These are phyloP conservation scores for Leccinum subtestaceum DNA, from an alignment of 768 basidiomycete genomes.

Conservation along the genomic window DNA sequence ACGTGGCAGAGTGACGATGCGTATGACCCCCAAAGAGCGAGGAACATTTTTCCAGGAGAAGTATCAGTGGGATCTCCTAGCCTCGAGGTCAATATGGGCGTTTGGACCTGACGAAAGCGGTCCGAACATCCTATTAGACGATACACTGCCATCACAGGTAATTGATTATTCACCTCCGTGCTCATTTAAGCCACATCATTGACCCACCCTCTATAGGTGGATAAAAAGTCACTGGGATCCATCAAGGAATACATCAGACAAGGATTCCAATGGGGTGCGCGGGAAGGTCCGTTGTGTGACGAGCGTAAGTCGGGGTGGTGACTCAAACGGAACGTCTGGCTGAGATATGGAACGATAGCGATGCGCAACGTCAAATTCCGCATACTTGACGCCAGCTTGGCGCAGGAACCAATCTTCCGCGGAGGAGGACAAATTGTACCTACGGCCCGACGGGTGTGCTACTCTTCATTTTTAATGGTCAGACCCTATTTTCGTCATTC, in stretches of 20 bases:
- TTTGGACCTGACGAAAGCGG: slow-evolving; percentile 98
- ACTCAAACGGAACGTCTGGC: not conserved
- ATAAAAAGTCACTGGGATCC: slow-evolving; percentile 86
- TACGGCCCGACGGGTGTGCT: slow-evolving; percentile 97
- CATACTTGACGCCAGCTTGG: slow-evolving; percentile 86
- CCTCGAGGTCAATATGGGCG: slow-evolving; percentile 98
- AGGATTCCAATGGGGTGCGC: slow-evolving; percentile 98
- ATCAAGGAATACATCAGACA: slow-evolving; percentile 97
- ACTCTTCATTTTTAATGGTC: slow-evolving; percentile 98
- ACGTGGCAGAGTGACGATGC: slow-evolving; percentile 87
- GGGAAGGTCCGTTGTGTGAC: slow-evolving; percentile 97
- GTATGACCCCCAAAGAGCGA: slow-evolving; percentile 92
- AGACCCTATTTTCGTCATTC: slow-evolving; percentile 28
- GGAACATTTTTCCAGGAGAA: slow-evolving; percentile 96
- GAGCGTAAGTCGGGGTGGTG: slow-evolving; percentile 73
- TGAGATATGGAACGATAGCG: slow-evolving; percentile 45
- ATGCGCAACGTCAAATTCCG: slow-evolving; percentile 99
- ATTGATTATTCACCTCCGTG: slow-evolving; percentile 10
- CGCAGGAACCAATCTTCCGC: slow-evolving; percentile 95
- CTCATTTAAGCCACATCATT: not conserved
- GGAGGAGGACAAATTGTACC: slow-evolving; percentile 99
- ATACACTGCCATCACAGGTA: slow-evolving; percentile 93
- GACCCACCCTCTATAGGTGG: slow-evolving; percentile 51
- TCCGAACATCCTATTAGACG: slow-evolving; percentile 90
- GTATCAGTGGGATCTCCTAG: slow-evolving; percentile 97